Evolutionary conservation across 2,329 filamentous ascomycete species (phyloP).

Genomic region (Blastomyces parvus): DNA sequence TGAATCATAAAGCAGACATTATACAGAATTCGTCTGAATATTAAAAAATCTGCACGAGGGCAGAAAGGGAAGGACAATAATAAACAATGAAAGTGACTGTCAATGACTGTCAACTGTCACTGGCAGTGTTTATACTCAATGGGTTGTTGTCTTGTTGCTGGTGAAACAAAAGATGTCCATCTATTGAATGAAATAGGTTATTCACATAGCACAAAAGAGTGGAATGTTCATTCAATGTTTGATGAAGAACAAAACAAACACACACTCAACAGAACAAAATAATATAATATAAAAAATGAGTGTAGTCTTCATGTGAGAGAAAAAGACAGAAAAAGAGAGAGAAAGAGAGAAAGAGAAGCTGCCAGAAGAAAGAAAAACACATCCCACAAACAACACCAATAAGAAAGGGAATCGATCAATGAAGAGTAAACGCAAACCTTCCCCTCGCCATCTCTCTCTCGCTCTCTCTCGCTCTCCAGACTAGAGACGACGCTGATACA

Average conservation of each 20-base stretch:
- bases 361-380: not conserved
- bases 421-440: not conserved
- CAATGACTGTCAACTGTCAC: no score
- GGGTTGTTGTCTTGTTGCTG: not conserved
- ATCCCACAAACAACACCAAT: not conserved
- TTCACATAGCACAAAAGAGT: not conserved
- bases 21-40: not conserved
- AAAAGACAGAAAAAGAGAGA: not conserved
- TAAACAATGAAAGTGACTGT: slow-evolving; percentile 3
- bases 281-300: not conserved
- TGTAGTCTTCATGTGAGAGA: not conserved
- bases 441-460: not conserved
- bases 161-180: not conserved
- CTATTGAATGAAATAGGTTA: not conserved
- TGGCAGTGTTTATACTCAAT: not conserved
- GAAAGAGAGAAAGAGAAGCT: not conserved
- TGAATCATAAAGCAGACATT: not conserved
- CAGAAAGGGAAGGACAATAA: not conserved
- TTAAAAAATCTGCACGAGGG: not conserved
- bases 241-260: not conserved
- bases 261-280: not conserved
- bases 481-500: not conserved
- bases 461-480: no score
- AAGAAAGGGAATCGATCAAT: not conserved
- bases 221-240: not conserved